phyloP scores from a whole-genome alignment of 495 filamentous ascomycete genomes.

The Apodospora peruviana region DNA sequence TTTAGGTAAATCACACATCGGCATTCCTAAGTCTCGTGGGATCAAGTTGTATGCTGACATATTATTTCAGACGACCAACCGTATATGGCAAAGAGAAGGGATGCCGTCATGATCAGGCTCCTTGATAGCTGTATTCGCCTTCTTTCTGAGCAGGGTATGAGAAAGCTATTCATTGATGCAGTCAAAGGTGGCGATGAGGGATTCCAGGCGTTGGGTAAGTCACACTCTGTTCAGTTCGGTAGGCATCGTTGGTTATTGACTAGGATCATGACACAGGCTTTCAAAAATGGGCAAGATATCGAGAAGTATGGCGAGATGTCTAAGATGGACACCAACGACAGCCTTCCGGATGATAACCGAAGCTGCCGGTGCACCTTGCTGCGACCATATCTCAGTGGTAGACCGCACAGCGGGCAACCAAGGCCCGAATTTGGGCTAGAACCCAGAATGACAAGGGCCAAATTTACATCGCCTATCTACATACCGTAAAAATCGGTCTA shows the following conservation, averaged over 20 bases:
- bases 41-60: slow-evolving; percentile 1
- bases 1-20: slow-evolving; percentile 30
- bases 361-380: no score
- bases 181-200: slow-evolving; percentile 38
- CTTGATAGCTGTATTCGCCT: slow-evolving; percentile 37
- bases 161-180: slow-evolving; percentile 39
- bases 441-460: no score
- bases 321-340: no score
- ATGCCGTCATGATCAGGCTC: slow-evolving; percentile 41
- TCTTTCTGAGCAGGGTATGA: slow-evolving; percentile 34
- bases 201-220: slow-evolving; percentile 42
- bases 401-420: no score
- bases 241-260: no score
- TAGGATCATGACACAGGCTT: no score
- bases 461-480: no score
- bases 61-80: slow-evolving; percentile 23
- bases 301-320: slow-evolving; percentile 38
- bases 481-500: no score
- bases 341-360: no score
- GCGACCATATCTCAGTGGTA: no score
- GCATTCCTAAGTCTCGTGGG: background rate
- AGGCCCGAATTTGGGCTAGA: no score
- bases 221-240: background rate
- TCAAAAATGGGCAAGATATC: slow-evolving; percentile 45
- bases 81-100: slow-evolving; percentile 28